These are phyloP conservation scores for Mycotypha africana DNA, from an alignment of 371 early-diverging fungal genomes.

Conservation along the genomic window DNA sequence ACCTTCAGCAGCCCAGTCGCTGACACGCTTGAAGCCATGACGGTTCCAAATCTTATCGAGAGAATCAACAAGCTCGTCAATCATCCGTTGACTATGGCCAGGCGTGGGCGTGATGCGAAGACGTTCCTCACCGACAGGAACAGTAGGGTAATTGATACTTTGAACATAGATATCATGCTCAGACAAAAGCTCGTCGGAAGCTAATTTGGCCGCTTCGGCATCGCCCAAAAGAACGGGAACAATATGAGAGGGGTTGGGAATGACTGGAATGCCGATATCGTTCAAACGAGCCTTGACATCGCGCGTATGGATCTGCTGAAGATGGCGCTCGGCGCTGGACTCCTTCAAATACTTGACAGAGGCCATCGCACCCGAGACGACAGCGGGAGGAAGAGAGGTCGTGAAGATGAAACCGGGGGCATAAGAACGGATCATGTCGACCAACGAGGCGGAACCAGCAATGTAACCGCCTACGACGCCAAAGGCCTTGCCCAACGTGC, in stretches of 20 bases:
- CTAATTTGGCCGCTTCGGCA: slow-evolving; percentile 88
- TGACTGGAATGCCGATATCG: slow-evolving; percentile 88
- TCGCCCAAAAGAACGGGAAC: slow-evolving; percentile 97
- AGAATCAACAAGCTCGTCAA: slow-evolving; percentile 77
- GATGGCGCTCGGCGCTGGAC: slow-evolving; percentile 79
- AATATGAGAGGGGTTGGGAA: slow-evolving; percentile 98
- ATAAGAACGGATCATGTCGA: slow-evolving; percentile 97
- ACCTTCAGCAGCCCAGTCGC: slow-evolving; percentile 83
- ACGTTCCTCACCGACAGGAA: slow-evolving; percentile 92
- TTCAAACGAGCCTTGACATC: slow-evolving; percentile 81
- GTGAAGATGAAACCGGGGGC: slow-evolving; percentile 99
- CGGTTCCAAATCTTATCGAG: slow-evolving; percentile 85
- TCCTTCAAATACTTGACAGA: slow-evolving; percentile 87
- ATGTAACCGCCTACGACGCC: slow-evolving; percentile 98
- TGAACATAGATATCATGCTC: slow-evolving; percentile 95
- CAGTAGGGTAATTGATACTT: slow-evolving; percentile 98
- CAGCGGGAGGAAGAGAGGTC: slow-evolving; percentile 94
- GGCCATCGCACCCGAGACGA: slow-evolving; percentile 87
- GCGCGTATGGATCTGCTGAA: slow-evolving; percentile 90
- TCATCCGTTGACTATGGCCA: slow-evolving; percentile 80
- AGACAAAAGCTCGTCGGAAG: slow-evolving; percentile 86
- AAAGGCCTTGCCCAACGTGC: slow-evolving; percentile 98
- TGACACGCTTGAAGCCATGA: slow-evolving; percentile 75
- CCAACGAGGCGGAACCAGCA: slow-evolving; percentile 82
- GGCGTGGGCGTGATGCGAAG: slow-evolving; percentile 98